Conservation (phyloP, 1,284 basidiomycete species). For the Pyrrhoderma noxium region DNA sequence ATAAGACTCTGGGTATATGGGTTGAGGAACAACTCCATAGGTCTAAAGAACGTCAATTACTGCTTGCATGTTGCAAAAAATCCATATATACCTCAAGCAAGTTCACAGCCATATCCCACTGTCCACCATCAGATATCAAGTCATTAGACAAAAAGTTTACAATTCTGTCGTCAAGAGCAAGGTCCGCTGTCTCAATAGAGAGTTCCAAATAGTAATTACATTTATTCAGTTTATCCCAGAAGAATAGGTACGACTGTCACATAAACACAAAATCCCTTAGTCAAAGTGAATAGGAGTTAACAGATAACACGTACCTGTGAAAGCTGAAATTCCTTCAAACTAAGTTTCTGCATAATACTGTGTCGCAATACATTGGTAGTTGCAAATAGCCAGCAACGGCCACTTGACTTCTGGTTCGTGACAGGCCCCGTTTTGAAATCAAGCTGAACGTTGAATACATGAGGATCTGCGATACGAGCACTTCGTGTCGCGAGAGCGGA, state of each 20-base stretch:
- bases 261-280: slow-evolving; percentile 1
- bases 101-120: slow-evolving; percentile 95
- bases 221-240: slow-evolving; percentile 95
- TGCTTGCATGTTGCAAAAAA: not conserved
- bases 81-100: slow-evolving; percentile 49
- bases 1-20: slow-evolving; percentile 79
- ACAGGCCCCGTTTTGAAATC: slow-evolving; percentile 78
- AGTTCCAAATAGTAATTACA: slow-evolving; percentile 91
- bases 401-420: slow-evolving; percentile 82
- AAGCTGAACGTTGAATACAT: slow-evolving; percentile 80
- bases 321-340: slow-evolving; percentile 82
- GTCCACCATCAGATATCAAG: slow-evolving; percentile 87
- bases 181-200: slow-evolving; percentile 75
- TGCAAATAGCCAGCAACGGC: slow-evolving; percentile 91
- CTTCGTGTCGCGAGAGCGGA: slow-evolving; percentile 59
- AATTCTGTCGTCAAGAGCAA: slow-evolving; percentile 77
- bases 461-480: slow-evolving; percentile 58
- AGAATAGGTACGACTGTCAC: slow-evolving; percentile 76
- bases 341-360: slow-evolving; percentile 79
- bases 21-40: slow-evolving; percentile 81
- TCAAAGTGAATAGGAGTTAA: not conserved
- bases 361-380: slow-evolving; percentile 85
- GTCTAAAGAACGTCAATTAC: slow-evolving; percentile 31
- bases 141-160: slow-evolving; percentile 70
- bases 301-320: slow-evolving; percentile 54